Conservation (phyloP, 495 filamentous ascomycete genomes). For the Aspergillus nidulans region DNA sequence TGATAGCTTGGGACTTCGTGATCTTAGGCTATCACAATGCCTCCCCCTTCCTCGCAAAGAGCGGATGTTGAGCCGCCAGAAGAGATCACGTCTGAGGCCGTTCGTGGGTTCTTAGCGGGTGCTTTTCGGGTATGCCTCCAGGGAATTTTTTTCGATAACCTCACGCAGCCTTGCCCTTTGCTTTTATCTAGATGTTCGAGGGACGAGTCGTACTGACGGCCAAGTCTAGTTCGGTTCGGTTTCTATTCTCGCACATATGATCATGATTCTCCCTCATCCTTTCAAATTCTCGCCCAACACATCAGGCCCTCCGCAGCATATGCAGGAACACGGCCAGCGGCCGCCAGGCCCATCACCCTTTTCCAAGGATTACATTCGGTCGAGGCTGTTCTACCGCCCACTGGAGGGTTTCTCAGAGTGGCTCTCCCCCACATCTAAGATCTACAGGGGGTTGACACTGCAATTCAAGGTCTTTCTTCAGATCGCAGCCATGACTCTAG, state of each 20-base stretch:
- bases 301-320: slow-evolving; percentile 17
- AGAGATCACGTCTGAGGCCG: slow-evolving; percentile 38
- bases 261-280: slow-evolving; percentile 42
- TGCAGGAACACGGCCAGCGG: slow-evolving; percentile 1
- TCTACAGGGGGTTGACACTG: slow-evolving; percentile 78
- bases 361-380: slow-evolving; percentile 34
- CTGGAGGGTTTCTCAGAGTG: slow-evolving; percentile 43
- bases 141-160: background rate
- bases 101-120: slow-evolving; percentile 42
- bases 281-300: slow-evolving; percentile 36
- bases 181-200: background rate
- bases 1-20: background rate
- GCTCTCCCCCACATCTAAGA: slow-evolving; percentile 51
- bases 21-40: slow-evolving; percentile 25
- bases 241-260: slow-evolving; percentile 47
- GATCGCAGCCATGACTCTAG: slow-evolving; percentile 82
- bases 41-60: slow-evolving; percentile 35
- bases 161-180: background rate
- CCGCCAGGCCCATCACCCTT: slow-evolving; percentile 26
- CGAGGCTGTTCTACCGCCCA: slow-evolving; percentile 39
- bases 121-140: slow-evolving; percentile 38
- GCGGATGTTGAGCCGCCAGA: slow-evolving; percentile 38
- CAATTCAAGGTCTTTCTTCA: slow-evolving; percentile 94
- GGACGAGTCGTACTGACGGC: background rate
- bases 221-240: slow-evolving; percentile 41